phyloP scores from a whole-genome alignment of 108 stramenopile genomes.

The Nitzschia palea region DNA sequence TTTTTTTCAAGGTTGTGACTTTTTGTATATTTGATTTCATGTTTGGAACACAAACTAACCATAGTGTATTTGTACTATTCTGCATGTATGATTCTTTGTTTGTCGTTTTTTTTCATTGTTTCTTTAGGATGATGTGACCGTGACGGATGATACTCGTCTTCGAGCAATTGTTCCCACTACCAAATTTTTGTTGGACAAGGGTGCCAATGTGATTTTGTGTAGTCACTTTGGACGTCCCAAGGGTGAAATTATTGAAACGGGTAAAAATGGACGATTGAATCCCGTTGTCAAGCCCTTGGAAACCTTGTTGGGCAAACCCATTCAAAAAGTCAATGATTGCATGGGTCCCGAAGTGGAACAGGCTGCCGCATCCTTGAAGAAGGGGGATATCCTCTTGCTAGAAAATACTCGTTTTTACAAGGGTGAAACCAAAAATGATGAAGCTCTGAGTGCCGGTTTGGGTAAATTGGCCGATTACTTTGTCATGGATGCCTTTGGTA shows the following conservation, averaged over 20 bases:
- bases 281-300: conserved; percentile 76
- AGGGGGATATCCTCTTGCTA: conserved; percentile 87
- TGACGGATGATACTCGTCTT: conserved; percentile 90
- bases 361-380: conserved; percentile 60
- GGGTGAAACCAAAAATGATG: conserved; percentile 90
- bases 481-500: conserved; percentile 99
- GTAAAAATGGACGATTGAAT: conserved; percentile 85
- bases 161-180: conserved; percentile 88
- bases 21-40: conserved; percentile 1
- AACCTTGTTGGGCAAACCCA: conserved; percentile 58
- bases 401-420: conserved; percentile 97
- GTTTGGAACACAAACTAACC: no score
- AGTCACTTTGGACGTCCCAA: conserved; percentile 91
- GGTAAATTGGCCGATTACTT: conserved; percentile 92
- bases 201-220: conserved; percentile 89
- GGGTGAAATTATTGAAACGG: conserved; percentile 88
- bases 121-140: conserved; percentile 66
- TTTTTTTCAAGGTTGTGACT: neutral
- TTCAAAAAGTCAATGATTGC: conserved; percentile 81
- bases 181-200: conserved; percentile 83
- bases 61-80: neutral
- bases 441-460: conserved; percentile 70
- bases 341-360: conserved; percentile 91
- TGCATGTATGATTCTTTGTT: neutral
- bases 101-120: neutral